Conservation (phyloP, 2,329 filamentous ascomycete genomes). For the Endoconidiophora laricicola region DNA sequence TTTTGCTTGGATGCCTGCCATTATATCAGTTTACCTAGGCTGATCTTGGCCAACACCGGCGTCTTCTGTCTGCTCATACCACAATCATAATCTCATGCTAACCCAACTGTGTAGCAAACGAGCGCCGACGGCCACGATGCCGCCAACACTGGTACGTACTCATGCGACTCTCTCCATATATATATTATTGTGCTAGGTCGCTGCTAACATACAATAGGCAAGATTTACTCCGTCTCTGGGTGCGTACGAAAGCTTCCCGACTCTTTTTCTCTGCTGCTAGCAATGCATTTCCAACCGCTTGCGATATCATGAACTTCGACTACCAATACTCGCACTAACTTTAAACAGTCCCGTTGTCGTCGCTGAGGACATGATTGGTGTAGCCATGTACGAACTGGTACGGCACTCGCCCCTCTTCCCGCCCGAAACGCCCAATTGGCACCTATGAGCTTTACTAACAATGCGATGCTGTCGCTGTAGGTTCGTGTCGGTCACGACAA, state of each 20-base stretch:
- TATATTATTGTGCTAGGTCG: neutral
- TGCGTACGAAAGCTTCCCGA: constrained; percentile 23
- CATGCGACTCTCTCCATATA: neutral
- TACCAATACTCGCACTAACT: neutral
- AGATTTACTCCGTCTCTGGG: constrained; percentile 48
- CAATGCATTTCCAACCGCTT: neutral
- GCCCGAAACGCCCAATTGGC: too few relatives aligned
- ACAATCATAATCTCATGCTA: neutral
- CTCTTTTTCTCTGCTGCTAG: constrained; percentile 11
- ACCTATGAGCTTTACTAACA: neutral
- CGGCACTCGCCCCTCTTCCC: constrained; percentile 18
- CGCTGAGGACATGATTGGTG: constrained; percentile 95
- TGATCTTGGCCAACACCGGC: too few relatives aligned
- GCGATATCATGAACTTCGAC: constrained; percentile 9
- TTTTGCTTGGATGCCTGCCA: too few relatives aligned
- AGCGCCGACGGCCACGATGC: constrained; percentile 11
- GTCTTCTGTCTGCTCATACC: too few relatives aligned
- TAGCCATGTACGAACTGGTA: constrained; percentile 99
- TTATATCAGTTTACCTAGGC: too few relatives aligned
- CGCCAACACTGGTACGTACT: constrained; percentile 9
- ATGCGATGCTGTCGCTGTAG: constrained; percentile 25
- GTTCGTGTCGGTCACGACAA: constrained; percentile 84
- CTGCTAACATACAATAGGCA: constrained; percentile 25
- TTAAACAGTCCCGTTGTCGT: constrained; percentile 66
- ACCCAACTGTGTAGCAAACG: constrained; percentile 3